Conservation (phyloP, 371 early-diverging fungal species). For the Circinella minor region DNA sequence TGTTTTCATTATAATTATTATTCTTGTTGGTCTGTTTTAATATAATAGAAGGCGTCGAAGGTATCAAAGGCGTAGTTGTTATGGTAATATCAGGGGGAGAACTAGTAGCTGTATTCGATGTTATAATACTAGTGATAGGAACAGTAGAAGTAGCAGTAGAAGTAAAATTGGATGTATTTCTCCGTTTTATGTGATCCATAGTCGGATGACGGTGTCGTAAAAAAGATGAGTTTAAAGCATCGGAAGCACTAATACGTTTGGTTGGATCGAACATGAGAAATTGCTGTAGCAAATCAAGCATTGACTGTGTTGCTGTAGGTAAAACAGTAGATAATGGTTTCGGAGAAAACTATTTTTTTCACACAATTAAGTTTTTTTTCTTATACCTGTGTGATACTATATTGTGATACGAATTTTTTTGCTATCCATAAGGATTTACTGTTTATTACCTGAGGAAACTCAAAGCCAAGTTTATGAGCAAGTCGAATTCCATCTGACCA, state of each 20-base stretch:
- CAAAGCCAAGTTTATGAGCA: constrained; percentile 67
- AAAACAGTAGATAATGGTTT: constrained; percentile 65
- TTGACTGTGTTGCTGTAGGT: constrained; percentile 63
- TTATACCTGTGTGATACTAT: too few relatives aligned
- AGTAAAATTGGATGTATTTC: too few relatives aligned
- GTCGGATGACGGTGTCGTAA: constrained; percentile 39
- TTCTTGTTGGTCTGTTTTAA: neutral
- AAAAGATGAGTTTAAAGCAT: constrained; percentile 69
- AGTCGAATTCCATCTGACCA: constrained; percentile 74
- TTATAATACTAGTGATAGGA: neutral
- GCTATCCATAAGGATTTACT: too few relatives aligned
- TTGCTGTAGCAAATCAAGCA: constrained; percentile 79
- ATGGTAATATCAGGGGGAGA: neutral
- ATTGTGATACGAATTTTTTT: too few relatives aligned
- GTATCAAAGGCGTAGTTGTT: neutral
- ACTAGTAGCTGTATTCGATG: neutral
- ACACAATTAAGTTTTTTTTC: constrained; percentile 4
- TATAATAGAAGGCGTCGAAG: too few relatives aligned
- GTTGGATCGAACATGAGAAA: constrained; percentile 90
- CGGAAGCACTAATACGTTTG: constrained; percentile 77
- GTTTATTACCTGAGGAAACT: constrained; percentile 57
- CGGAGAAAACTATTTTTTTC: constrained; percentile 42
- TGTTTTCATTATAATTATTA: neutral
- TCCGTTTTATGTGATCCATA: too few relatives aligned
- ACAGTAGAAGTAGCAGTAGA: too few relatives aligned